Base-by-base conservation (phyloP, 495 filamentous ascomycete species). In the Cercophora newfieldiana region DNA sequence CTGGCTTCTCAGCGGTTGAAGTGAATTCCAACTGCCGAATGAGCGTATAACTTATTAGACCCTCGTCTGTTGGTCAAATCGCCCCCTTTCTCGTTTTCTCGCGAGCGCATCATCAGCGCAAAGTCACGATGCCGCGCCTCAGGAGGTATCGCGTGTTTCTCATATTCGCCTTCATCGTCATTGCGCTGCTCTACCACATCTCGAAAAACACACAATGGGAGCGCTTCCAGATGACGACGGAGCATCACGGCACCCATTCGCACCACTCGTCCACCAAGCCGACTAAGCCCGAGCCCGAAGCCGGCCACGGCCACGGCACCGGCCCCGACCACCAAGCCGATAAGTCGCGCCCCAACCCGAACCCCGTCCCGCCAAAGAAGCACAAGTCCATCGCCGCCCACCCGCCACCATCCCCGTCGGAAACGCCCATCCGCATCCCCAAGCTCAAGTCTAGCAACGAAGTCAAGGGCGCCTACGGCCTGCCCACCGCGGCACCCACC, bases 71-170 rank as follows among this genome's bases (percentile, higher is more conserved):
- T 2, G 24, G 22, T 56, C 28, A 14, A 10, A 10, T 31, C 59
- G 8, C 37, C 44, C 19, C 47, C 44, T 22, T 29, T 7, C 19
- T 31, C 14, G 12, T 24, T n/a, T 30, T 48, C 21, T 19, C 25
- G 31, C 19, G 26, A 19, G 37, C 56, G 44, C 33, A 28, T 26
- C 26, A 7, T 14, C 28, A 47, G 29, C 19, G 24, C 55, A n/a
- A 24, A 24, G 24, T 61, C 74, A 78, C 69, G 56, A 94, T 95
- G 92, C 79, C 91, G 64, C 89, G 91, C 47, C 76, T 90, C 68
- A 88, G 92, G 59, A 84, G 91, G 77, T 94, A 92, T 71, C 88
- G 92, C 61, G 81, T 89, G 55, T 89, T 91, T 66, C 72, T 93
- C 55, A 77, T 91, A 68, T 89, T 91, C 72, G 87, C 91, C 54